Conservation (phyloP, 805 yeast genomes). For the Suhomyces sp. region DNA sequence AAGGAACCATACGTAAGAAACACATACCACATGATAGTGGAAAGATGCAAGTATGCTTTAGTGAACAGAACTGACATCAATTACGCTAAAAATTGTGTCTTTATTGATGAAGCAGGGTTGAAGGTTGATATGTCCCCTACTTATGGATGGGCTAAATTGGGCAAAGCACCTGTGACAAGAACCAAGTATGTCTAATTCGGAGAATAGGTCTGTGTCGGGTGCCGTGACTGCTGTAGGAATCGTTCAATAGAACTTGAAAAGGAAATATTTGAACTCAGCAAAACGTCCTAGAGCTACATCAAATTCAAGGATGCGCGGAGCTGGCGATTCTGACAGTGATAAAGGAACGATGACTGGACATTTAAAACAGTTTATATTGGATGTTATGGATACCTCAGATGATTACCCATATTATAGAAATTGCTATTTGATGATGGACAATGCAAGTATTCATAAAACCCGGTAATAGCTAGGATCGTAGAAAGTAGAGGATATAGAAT, state of each 20-base stretch:
- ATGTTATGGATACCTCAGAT: constrained; percentile 8
- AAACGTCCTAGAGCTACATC: not conserved
- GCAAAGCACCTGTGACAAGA: constrained; percentile 11
- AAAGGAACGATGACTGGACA: constrained; percentile 11
- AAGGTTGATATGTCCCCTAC: constrained; percentile 8
- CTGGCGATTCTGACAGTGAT: constrained; percentile 3
- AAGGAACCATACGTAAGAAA: not conserved
- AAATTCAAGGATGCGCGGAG: too few species aligned
- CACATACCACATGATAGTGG: not conserved
- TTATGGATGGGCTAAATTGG: constrained; percentile 10
- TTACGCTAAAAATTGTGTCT: constrained; percentile 1
- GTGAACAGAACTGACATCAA: not conserved
- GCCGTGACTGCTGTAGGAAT: constrained; percentile 6
- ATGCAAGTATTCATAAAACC: constrained; percentile 14
- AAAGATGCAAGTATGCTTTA: not conserved
- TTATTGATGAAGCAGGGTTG: constrained; percentile 16
- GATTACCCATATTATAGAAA: constrained; percentile 1
- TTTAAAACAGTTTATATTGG: constrained; percentile 10
- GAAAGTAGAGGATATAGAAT: constrained; percentile 10
- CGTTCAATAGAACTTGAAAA: constrained; percentile 10
- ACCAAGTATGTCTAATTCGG: constrained; percentile 6
- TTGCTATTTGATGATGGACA: constrained; percentile 11
- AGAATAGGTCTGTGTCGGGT: constrained; percentile 7
- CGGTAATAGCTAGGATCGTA: constrained; percentile 10
- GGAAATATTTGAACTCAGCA: constrained; percentile 5